Evolutionary conservation across 2,329 filamentous ascomycete genomes (phyloP).

Genomic region (Trichoderma endophyticum): DNA sequence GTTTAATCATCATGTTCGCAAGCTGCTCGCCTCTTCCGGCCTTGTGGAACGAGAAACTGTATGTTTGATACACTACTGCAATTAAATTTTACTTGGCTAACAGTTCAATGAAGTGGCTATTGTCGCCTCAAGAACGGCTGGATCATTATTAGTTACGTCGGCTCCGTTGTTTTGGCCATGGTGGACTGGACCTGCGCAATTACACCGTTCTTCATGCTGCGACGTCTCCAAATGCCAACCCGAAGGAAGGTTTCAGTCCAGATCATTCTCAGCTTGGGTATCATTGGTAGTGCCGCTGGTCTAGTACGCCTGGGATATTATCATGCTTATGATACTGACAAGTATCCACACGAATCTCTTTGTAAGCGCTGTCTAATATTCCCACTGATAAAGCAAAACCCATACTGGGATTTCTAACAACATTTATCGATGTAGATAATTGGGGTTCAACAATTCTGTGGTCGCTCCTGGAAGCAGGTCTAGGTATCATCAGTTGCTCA

Average conservation of each 20-base stretch:
- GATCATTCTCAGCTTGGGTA: background rate
- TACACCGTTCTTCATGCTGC: background rate
- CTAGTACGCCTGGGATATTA: background rate
- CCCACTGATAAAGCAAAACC: background rate
- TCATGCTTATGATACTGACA: conserved; percentile 1
- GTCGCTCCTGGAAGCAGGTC: background rate
- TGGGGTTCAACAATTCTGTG: background rate
- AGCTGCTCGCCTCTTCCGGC: background rate
- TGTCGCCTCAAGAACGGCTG: background rate
- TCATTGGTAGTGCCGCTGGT: background rate
- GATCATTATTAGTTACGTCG: conserved; percentile 7
- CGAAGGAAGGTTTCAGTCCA: conserved; percentile 1
- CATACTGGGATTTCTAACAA: background rate
- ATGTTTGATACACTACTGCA: background rate
- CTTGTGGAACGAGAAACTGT: background rate
- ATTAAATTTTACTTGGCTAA: background rate
- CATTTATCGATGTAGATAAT: background rate
- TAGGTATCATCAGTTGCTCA: background rate
- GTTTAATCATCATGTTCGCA: background rate
- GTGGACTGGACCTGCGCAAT: background rate
- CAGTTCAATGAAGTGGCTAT: background rate
- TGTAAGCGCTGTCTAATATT: background rate
- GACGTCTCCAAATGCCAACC: background rate
- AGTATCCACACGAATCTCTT: background rate
- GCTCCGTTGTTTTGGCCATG: background rate